Evolutionary conservation across 106 monocot species (phyloP), one percentile per base, ranked within the genome.

Genomic region (Platanthera zijinensis): DNA sequence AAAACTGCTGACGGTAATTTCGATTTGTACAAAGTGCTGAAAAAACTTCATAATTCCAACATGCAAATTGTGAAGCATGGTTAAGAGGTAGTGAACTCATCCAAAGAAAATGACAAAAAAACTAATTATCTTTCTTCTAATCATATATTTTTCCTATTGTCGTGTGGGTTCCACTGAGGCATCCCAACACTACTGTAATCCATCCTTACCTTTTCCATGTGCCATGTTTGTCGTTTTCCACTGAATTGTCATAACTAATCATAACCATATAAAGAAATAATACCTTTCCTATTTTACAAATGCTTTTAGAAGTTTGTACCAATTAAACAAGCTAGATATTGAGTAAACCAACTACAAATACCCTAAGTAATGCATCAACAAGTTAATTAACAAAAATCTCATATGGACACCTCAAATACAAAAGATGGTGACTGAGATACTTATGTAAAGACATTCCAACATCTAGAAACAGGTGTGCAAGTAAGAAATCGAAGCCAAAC

Each of bases 41-140:
- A 66, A 66, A 66, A 19, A 30, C 5, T 66, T 66, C 66, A 2
- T 32, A 32, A 32, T 66, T 30, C 11, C 30, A 66, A 12, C 32
- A 32, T 66, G 66, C 25, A 66, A 66, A 66, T 32, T 32, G 66
- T 66, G 66, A 32, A 66, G 32, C 66, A 66, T 10, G 66, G 66
- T 12, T 39, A 66, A 66, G 11, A 30, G 32, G 66, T 19, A 19
- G 10, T 66, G 32, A 7, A 32, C 66, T 11, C 32, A 66, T 66
- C 11, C 32, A 66, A 66, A 66, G 59, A 19, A 61, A n/a, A 32
- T 66, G 32, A 19, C 7, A 12, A 66, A 66, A 10, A 32, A 32
- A 66, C 9, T 30, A 28, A 66, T 66, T 59, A 63, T 63, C 62
- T 21, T 63, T 19, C 62, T 63, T 22, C 62, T 22, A 63, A 7